Conservation (phyloP, 1,139 yeast genomes). For the Wickerhamomyces sp. region DNA sequence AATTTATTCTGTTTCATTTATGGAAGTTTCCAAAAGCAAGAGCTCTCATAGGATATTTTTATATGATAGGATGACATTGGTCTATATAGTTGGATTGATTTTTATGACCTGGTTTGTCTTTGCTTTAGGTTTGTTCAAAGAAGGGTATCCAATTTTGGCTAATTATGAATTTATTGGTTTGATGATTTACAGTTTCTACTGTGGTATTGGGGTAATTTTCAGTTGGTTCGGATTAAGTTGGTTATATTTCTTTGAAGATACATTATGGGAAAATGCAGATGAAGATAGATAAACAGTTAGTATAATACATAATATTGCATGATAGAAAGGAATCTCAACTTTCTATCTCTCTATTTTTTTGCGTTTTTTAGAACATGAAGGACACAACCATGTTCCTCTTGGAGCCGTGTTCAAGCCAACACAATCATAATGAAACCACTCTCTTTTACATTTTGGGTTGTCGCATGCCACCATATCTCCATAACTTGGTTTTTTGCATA, state of each 20-base stretch:
- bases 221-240: conserved; percentile 90
- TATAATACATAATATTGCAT: neutral
- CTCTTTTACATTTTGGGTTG: conserved; percentile 61
- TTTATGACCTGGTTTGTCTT: conserved; percentile 59
- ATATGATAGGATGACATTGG: conserved; percentile 64
- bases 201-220: conserved; percentile 78
- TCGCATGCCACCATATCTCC: conserved; percentile 84
- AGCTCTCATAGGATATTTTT: conserved; percentile 48
- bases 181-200: conserved; percentile 81
- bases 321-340: neutral
- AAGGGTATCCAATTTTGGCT: conserved; percentile 43
- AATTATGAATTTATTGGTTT: conserved; percentile 69
- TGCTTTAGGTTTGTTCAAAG: conserved; percentile 52
- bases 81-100: conserved; percentile 64
- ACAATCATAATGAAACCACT: conserved; percentile 79
- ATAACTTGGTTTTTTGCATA: conserved; percentile 63
- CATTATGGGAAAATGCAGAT: conserved; percentile 41
- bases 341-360: no score
- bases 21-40: conserved; percentile 54
- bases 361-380: conserved; percentile 40
- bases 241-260: conserved; percentile 78
- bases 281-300: conserved; percentile 14
- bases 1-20: conserved; percentile 66
- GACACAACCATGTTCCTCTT: conserved; percentile 72
- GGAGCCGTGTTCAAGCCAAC: conserved; percentile 68